These are phyloP conservation scores for Entoloma clypeatum DNA, from an alignment of 1,284 basidiomycete species.

Conservation along the genomic window DNA sequence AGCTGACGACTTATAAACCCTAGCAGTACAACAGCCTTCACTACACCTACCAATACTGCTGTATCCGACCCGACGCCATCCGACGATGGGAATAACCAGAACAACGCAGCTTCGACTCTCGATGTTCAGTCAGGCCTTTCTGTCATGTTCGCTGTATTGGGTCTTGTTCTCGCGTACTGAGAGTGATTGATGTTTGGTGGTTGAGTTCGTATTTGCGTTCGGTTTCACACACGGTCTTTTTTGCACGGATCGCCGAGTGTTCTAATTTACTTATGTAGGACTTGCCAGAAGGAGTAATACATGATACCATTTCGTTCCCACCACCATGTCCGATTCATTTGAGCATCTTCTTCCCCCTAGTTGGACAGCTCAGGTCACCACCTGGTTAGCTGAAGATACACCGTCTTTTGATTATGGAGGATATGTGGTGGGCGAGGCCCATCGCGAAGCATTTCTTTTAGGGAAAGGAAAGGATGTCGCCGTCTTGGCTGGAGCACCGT, in stretches of 20 bases:
- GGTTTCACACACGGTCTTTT: neutral
- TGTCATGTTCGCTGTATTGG: constrained; percentile 13
- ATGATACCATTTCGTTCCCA: neutral
- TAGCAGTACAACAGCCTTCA: constrained; percentile 16
- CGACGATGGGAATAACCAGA: too few relatives aligned
- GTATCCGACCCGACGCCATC: constrained; percentile 25
- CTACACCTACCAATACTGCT: constrained; percentile 16
- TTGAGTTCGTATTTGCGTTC: neutral
- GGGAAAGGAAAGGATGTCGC: constrained; percentile 78
- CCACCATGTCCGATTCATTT: constrained; percentile 42
- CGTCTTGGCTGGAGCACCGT: constrained; percentile 92
- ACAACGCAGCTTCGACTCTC: constrained; percentile 26
- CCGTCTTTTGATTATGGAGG: constrained; percentile 98
- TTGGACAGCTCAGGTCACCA: constrained; percentile 80
- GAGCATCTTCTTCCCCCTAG: constrained; percentile 84
- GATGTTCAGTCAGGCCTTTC: constrained; percentile 27
- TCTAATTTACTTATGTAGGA: neutral
- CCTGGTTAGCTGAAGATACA: constrained; percentile 92
- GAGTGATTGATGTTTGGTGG: neutral
- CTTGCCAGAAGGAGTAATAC: too few relatives aligned
- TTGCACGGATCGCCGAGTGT: too few relatives aligned
- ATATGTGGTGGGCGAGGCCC: constrained; percentile 91
- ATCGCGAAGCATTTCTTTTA: constrained; percentile 83
- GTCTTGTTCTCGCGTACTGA: constrained; percentile 17
- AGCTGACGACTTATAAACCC: constrained; percentile 8